phyloP scores from a whole-genome alignment of 169 alveolate species.

The Plasmodium malariae region DNA sequence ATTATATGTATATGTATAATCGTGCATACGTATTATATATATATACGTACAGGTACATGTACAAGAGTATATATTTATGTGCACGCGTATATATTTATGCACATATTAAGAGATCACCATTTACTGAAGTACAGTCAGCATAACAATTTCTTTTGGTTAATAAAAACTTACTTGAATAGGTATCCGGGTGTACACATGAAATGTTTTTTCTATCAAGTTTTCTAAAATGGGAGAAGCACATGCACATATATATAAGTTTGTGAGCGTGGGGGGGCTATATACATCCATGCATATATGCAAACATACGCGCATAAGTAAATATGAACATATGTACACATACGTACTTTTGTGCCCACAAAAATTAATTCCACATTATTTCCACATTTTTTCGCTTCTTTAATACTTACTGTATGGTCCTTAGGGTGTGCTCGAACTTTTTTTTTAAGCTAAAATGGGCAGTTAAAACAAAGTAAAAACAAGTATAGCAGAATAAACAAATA shows the following conservation, averaged over 20 bases:
- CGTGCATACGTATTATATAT: not conserved
- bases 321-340: too few relatives aligned
- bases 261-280: too few relatives aligned
- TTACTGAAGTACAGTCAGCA: too few relatives aligned
- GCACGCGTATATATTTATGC: too few relatives aligned
- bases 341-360: not conserved
- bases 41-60: not conserved
- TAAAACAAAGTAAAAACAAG: not conserved
- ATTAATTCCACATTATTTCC: not conserved
- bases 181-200: constrained; percentile 58
- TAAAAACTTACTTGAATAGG: constrained; percentile 56
- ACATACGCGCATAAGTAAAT: too few relatives aligned
- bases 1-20: not conserved
- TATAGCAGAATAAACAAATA: too few relatives aligned
- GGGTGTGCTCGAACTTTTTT: constrained; percentile 56
- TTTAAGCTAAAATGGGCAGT: constrained; percentile 14
- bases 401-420: constrained; percentile 62
- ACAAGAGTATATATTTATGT: not conserved
- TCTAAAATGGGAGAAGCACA: too few relatives aligned
- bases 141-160: too few relatives aligned
- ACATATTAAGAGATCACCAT: too few relatives aligned
- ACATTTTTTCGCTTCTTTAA: not conserved
- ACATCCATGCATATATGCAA: too few relatives aligned
- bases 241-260: not conserved
- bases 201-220: constrained; percentile 54